Base-by-base conservation (phyloP, 1,284 basidiomycete species). In the Amylostereum areolatum region DNA sequence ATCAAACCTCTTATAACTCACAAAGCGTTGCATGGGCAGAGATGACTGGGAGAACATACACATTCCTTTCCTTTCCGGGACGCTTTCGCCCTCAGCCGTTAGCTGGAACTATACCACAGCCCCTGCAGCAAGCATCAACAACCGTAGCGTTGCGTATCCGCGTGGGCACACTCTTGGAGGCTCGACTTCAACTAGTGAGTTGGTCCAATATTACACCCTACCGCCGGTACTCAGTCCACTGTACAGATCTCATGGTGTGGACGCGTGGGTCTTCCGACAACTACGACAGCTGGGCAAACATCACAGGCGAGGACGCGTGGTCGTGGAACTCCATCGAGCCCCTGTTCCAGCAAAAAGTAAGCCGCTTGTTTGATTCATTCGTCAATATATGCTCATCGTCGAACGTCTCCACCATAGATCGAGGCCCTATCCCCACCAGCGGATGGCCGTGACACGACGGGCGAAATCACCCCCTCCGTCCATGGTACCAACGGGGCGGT, bases 281-380 rank as follows among this genome's bases (percentile, higher is more conserved):
- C 28, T 69, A 51, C 39, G 54, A 69, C 40, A 57, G 59, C 12
- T 60, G 54, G 43, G 66, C 67, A 0, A 47, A 52, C 2, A 43
- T 65, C 4, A 66, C 64, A 4, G 58, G 58, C 2, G 65, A 68
- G 39, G 27, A 48, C 0, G 64, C 60, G 4, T 67, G 64, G 66
- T 58, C 57, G 6, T 69, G 64, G 64, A 46, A 57, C 6, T 47
- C 47, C 5, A 51, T 67, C 25, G 32, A 56, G 34, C 49, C 52
- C 3, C 63, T 59, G 40, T 54, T 57, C 18, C 18, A 18, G 47
- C 28, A 27, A 37, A 39, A 52, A 46, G 56, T 58, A 32, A 37
- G 56, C 27, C 27, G n/a, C 28, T 36, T 34, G 18, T 12, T 39
- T 46, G 11, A 35, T 10, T 11, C n/a, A 27, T 18, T n/a, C 37